Base-by-base conservation (phyloP, 495 filamentous ascomycete species). In the Hyaloscypha finlandica region DNA sequence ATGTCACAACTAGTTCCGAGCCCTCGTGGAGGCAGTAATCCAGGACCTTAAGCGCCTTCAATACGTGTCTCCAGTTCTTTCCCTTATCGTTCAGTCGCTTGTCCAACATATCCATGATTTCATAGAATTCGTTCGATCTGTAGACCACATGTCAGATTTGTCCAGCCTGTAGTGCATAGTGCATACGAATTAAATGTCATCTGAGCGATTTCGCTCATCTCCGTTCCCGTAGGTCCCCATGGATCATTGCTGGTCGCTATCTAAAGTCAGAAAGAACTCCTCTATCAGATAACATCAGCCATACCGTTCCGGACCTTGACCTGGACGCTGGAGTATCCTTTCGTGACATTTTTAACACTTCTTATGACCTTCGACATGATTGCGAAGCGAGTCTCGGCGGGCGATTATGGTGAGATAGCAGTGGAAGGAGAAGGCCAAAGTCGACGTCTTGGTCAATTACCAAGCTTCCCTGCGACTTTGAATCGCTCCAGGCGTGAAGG, bases 71-170 rank as follows among this genome's bases (percentile, higher is more conserved):
- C 96, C 96, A 99, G 78, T 99, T 99, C 84, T 97, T 99, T 72
- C 96, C 96, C 78, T 99, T 99, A 76, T 99, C 96, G 72, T 99
- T 99, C 72, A 99, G 83, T 67, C 96, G 90, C 83, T 98, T 98
- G 79, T 98, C 96, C 67, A 99, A 83, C 95, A 99, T 99, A 78
- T 98, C 96, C 89, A 99, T 97, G 72, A 99, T 97, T 75, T 99
- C 94, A 82, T 96, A 96, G 79, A 98, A 99, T 77, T 97, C 95
- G 75, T 88, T 93, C n/a, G 91, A 91, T 74, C 93, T 97, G 74
- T 52, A 63, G 35, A 60, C 65, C 30, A 68, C 32, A 57, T 22
- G 56, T 69, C 37, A 64, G 53, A 67, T 8, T 16, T n/a, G 31
- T 9, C 22, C 11, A 25, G 25, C 25, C 25, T 25, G 25, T 25